Conservation (phyloP, 2,329 filamentous ascomycete genomes). For the Trichoderma lentiforme region DNA sequence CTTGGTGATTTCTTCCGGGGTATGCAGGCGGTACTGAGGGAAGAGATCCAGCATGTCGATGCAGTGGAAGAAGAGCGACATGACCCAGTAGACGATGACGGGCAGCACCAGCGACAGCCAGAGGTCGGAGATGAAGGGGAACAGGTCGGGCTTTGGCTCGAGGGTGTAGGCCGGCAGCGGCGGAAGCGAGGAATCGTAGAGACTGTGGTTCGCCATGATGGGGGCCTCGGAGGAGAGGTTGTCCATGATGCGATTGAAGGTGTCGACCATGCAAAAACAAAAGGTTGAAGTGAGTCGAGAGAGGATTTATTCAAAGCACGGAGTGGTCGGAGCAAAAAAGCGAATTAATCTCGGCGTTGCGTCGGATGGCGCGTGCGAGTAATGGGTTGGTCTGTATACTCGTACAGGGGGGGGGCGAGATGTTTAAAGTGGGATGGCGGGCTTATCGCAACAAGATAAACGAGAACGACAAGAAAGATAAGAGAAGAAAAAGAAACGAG, state of each 20-base stretch:
- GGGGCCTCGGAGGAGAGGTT: conserved; percentile 36
- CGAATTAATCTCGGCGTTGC: conserved; percentile 12
- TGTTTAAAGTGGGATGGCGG: neutral
- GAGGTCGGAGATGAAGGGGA: conserved; percentile 78
- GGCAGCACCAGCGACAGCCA: conserved; percentile 73
- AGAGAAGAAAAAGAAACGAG: neutral
- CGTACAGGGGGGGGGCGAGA: neutral
- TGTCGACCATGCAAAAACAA: conserved; percentile 8
- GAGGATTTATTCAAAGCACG: neutral
- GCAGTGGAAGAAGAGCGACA: conserved; percentile 82
- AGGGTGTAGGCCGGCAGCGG: conserved; percentile 82
- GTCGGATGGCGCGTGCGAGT: neutral
- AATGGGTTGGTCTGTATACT: neutral
- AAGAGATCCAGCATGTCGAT: conserved; percentile 84
- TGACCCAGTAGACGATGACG: conserved; percentile 80
- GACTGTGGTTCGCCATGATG: conserved; percentile 51
- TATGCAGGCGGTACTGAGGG: conserved; percentile 89
- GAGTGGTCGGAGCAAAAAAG: neutral
- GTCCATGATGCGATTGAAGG: conserved; percentile 33
- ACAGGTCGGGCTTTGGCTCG: conserved; percentile 64
- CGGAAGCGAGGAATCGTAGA: conserved; percentile 62
- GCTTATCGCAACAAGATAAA: neutral
- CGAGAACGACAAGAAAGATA: neutral
- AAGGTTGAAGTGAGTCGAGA: neutral
- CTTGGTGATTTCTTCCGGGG: conserved; percentile 83